Conservation (phyloP, 306 rosid genomes). For the Prunus dulcis region DNA sequence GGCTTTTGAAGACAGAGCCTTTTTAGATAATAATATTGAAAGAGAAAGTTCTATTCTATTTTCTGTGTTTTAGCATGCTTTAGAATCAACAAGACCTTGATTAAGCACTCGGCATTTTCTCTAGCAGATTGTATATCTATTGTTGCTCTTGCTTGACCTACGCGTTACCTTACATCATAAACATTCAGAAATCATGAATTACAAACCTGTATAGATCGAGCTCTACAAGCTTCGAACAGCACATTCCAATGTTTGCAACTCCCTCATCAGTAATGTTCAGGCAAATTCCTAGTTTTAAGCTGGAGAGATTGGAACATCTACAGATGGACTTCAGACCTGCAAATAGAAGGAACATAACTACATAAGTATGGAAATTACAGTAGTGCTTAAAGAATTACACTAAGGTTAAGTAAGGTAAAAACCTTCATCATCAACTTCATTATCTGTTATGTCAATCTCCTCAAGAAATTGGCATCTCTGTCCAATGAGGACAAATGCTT, state of each 20-base stretch:
- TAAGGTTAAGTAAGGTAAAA: constrained; percentile 8
- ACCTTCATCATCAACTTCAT: constrained; percentile 93
- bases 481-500: constrained; percentile 73
- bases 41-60: neutral
- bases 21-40: neutral
- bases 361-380: constrained; percentile 20
- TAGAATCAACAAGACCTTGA: neutral
- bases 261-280: constrained; percentile 79
- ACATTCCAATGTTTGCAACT: constrained; percentile 56
- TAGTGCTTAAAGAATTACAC: constrained; percentile 6
- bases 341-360: constrained; percentile 22
- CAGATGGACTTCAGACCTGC: constrained; percentile 75
- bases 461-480: constrained; percentile 58
- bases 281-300: constrained; percentile 86
- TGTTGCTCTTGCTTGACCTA: neutral
- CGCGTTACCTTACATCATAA: neutral
- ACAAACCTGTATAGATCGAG: constrained; percentile 90
- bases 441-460: constrained; percentile 91
- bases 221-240: constrained; percentile 69
- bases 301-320: constrained; percentile 59
- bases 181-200: constrained; percentile 5
- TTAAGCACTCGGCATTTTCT: neutral
- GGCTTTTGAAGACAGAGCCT: neutral
- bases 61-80: neutral
- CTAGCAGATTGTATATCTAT: neutral